Evolutionary conservation across 306 rosid genomes (phyloP).

Genomic region (Trifolium repens): DNA sequence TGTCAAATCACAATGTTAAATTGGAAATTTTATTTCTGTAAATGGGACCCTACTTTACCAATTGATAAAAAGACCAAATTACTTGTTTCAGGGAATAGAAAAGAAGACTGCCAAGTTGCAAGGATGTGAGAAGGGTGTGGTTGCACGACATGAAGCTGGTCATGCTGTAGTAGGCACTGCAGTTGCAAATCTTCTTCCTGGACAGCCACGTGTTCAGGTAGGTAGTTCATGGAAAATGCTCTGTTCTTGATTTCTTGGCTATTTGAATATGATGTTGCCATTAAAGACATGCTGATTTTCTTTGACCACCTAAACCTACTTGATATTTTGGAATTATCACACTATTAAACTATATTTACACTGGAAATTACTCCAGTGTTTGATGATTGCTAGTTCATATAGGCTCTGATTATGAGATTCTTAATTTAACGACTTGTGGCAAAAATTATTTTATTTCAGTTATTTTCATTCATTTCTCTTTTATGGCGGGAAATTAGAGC

Average conservation of each 20-base stretch:
- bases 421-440: too few relatives aligned
- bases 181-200: slow-evolving; percentile 88
- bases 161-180: slow-evolving; percentile 99
- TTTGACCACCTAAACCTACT: slow-evolving; percentile 7
- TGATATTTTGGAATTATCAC: slow-evolving; percentile 29
- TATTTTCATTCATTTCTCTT: too few relatives aligned
- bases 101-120: slow-evolving; percentile 92
- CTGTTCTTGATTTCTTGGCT: slow-evolving; percentile 11
- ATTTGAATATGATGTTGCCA: slow-evolving; percentile 30
- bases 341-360: neutral
- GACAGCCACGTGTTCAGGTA: slow-evolving; percentile 99
- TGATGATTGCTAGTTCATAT: too few relatives aligned
- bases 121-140: slow-evolving; percentile 94
- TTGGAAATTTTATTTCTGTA: slow-evolving; percentile 19
- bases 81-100: slow-evolving; percentile 83
- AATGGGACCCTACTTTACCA: slow-evolving; percentile 13
- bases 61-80: slow-evolving; percentile 44
- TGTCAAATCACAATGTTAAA: slow-evolving; percentile 10
- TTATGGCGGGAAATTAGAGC: too few relatives aligned
- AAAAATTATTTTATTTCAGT: too few relatives aligned
- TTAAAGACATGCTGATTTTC: slow-evolving; percentile 30
- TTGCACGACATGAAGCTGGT: slow-evolving; percentile 99
- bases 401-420: too few relatives aligned
- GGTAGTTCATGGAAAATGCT: slow-evolving; percentile 55
- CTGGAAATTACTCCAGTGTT: neutral